A percentile compares a stretch with the other conserved stretches of the same genome.
Conservation (phyloP, 2,329 filamentous ascomycete species). For the Lecanicillium sp. region DNA sequence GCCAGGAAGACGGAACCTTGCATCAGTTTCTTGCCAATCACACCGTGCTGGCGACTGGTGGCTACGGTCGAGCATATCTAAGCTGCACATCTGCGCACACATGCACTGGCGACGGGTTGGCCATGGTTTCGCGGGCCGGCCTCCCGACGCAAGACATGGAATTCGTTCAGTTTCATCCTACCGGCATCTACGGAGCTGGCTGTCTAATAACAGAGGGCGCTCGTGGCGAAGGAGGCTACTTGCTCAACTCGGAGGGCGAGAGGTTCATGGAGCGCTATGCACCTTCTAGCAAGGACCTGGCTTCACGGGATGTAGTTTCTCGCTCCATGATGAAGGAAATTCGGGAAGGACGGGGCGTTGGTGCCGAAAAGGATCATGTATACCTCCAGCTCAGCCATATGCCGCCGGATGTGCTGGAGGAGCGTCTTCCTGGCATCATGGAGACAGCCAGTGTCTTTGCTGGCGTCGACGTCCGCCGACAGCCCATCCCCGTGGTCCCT, state of each 20-base stretch:
- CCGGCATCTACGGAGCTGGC: constrained; percentile 95
- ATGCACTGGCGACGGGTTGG: constrained; percentile 97
- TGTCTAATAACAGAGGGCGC: constrained; percentile 97
- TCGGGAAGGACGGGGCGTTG: constrained; percentile 92
- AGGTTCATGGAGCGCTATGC: constrained; percentile 99
- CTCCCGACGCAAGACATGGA: constrained; percentile 98
- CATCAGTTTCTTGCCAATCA: constrained; percentile 95
- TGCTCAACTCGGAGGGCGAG: constrained; percentile 95
- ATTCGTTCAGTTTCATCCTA: constrained; percentile 98
- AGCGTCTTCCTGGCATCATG: constrained; percentile 95
- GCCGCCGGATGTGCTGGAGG: constrained; percentile 82
- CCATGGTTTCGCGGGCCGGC: constrained; percentile 95
- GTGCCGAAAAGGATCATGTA: constrained; percentile 95
- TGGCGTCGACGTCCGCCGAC: constrained; percentile 92
- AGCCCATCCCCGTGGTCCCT: constrained; percentile 91
- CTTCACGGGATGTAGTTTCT: constrained; percentile 90
- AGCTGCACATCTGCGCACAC: constrained; percentile 96
- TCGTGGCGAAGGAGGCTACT: constrained; percentile 94
- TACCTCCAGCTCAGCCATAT: constrained; percentile 95
- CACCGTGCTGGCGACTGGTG: constrained; percentile 91
- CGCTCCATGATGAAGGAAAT: constrained; percentile 98
- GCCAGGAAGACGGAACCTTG: constrained; percentile 95
- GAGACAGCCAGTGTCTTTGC: constrained; percentile 96
- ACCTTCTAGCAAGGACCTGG: constrained; percentile 94
- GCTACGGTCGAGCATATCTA: constrained; percentile 97